Evolutionary conservation across 225 moss, liverwort and hornwort species (phyloP).

Genomic region (Physcomitrellopsis africana): DNA sequence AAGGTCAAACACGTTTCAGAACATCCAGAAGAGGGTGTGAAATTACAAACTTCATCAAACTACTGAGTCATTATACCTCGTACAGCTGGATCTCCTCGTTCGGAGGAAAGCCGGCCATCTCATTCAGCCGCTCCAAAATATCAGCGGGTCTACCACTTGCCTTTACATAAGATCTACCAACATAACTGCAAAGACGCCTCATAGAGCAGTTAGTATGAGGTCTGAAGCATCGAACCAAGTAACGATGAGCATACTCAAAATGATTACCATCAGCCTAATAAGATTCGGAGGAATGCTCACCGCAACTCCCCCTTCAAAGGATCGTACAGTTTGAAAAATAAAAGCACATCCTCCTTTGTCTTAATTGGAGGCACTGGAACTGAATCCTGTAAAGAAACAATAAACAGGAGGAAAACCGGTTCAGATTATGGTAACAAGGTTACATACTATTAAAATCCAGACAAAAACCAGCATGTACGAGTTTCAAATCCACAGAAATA

Average conservation of each 20-base stretch:
- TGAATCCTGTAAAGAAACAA: conserved; percentile 46
- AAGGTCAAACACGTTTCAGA: no score
- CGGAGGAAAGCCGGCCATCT: conserved; percentile 63
- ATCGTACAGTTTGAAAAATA: conserved; percentile 73
- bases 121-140: conserved; percentile 60
- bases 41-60: no score
- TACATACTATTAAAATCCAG: no score
- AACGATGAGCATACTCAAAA: no score
- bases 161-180: conserved; percentile 60
- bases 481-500: no score
- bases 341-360: conserved; percentile 53
- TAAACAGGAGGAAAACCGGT: no score
- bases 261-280: no score
- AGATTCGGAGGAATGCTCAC: neutral
- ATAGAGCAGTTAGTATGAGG: no score
- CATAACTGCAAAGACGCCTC: conserved; percentile 54
- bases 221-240: no score
- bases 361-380: conserved; percentile 53
- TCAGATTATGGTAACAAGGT: no score
- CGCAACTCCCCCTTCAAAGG: conserved; percentile 62
- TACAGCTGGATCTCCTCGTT: conserved; percentile 57
- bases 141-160: conserved; percentile 54
- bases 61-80: conserved; percentile 38
- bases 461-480: no score
- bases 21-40: no score